phyloP scores from a whole-genome alignment of 352 stramenopile genomes.

The Globisporangium echinulatum region DNA sequence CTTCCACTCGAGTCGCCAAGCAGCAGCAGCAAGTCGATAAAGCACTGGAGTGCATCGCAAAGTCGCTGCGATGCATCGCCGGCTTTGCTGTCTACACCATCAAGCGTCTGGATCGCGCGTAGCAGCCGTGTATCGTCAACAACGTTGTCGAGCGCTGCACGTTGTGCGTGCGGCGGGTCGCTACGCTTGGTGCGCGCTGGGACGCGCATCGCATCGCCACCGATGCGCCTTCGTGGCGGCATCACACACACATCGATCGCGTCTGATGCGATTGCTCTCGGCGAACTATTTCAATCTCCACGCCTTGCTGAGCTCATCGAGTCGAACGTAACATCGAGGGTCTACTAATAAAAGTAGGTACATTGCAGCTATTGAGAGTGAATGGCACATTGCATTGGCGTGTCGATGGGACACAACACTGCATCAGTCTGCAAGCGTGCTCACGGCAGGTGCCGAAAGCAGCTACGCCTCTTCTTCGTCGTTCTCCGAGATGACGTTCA shows the following conservation, averaged over 20 bases:
- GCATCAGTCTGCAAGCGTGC: too few relatives aligned
- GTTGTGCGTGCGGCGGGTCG: not conserved
- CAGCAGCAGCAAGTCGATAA: constrained; percentile 23
- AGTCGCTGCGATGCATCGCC: not conserved
- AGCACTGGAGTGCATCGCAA: constrained; percentile 19
- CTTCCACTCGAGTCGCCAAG: constrained; percentile 11
- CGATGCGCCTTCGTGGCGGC: not conserved
- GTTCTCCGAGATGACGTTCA: constrained; percentile 80
- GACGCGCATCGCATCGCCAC: too few relatives aligned
- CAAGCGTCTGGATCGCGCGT: constrained; percentile 35
- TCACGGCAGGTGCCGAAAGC: too few relatives aligned
- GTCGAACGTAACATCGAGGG: too few relatives aligned
- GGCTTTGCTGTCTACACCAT: constrained; percentile 9
- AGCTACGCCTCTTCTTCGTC: constrained; percentile 54
- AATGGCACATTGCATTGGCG: not conserved
- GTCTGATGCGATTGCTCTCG: too few relatives aligned
- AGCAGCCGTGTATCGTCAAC: constrained; percentile 28
- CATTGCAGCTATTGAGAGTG: not conserved
- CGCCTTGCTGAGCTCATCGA: too few relatives aligned
- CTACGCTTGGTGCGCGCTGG: not conserved
- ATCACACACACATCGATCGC: too few relatives aligned
- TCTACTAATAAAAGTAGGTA: too few relatives aligned
- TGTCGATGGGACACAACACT: too few relatives aligned
- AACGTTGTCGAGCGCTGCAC: not conserved
- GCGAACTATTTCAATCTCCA: too few relatives aligned